Percentiles rank a stretch among this genome's conserved stretches.
phyloP scores from a whole-genome alignment of 108 stramenopile genomes.

The Conticribra guillardii region DNA sequence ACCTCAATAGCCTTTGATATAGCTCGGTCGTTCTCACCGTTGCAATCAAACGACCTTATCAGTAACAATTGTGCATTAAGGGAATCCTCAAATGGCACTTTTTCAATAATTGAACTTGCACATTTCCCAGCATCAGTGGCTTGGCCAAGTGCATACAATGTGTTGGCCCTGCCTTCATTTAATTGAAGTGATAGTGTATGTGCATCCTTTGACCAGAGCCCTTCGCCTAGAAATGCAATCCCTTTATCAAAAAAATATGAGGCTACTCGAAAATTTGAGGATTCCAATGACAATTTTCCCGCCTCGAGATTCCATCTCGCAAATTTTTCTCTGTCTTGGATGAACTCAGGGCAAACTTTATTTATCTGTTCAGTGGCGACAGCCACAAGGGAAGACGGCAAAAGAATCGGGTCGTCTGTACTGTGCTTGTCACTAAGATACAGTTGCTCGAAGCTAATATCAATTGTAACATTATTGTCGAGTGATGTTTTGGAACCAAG shows the following conservation, averaged over 20 bases:
- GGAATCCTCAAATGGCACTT: constrained; percentile 13
- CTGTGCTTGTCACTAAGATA: background rate
- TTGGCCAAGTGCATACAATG: constrained; percentile 17
- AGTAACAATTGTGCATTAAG: background rate
- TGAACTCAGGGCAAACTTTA: background rate
- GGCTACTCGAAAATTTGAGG: constrained; percentile 12
- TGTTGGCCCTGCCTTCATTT: too few relatives aligned
- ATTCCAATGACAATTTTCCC: background rate
- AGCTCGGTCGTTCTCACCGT: background rate
- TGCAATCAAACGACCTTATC: background rate
- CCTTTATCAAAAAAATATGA: constrained; percentile 15
- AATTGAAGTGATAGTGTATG: too few relatives aligned
- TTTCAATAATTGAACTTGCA: constrained; percentile 7
- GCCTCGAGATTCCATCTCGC: constrained; percentile 18
- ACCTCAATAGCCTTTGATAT: too few relatives aligned
- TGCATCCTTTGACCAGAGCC: constrained; percentile 4
- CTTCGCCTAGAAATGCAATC: constrained; percentile 8
- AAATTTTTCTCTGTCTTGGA: background rate
- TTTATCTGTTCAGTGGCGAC: constrained; percentile 18
- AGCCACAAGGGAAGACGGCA: background rate
- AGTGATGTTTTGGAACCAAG: constrained; percentile 3
- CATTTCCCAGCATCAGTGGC: constrained; percentile 1
- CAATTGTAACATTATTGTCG: background rate
- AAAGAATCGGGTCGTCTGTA: background rate
- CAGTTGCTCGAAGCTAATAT: background rate